Evolutionary conservation across 345 rosid genomes (phyloP).

Genomic region (Leavenworthia alabamica): DNA sequence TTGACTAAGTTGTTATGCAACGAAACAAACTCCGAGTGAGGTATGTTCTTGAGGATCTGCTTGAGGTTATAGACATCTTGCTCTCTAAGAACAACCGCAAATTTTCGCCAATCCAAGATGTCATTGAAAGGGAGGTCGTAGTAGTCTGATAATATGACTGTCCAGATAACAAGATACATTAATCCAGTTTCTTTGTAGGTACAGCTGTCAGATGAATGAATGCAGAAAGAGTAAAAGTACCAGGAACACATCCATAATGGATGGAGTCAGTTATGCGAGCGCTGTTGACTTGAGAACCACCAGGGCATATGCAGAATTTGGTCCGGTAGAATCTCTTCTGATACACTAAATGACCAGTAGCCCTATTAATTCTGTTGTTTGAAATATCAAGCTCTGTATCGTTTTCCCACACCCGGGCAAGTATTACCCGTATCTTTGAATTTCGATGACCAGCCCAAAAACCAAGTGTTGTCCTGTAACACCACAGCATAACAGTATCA

Average conservation of each 20-base stretch:
- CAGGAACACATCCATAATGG: slow-evolving; percentile 95
- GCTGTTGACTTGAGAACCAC: slow-evolving; percentile 97
- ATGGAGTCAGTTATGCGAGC: slow-evolving; percentile 96
- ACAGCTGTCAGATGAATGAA: not conserved
- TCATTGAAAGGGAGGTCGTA: slow-evolving; percentile 93
- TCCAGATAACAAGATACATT: slow-evolving; percentile 20
- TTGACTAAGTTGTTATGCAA: slow-evolving; percentile 71
- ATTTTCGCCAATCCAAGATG: slow-evolving; percentile 70
- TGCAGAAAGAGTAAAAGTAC: slow-evolving; percentile 34
- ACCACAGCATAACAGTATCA: not conserved
- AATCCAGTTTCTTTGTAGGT: not conserved
- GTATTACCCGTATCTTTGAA: slow-evolving; percentile 88
- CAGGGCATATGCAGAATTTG: slow-evolving; percentile 94
- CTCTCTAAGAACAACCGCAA: slow-evolving; percentile 66
- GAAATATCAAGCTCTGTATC: slow-evolving; percentile 86
- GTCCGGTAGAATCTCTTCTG: slow-evolving; percentile 88
- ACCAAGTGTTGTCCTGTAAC: slow-evolving; percentile 79
- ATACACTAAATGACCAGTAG: slow-evolving; percentile 70
- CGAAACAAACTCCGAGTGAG: slow-evolving; percentile 55
- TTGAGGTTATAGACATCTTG: slow-evolving; percentile 68
- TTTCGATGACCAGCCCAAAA: slow-evolving; percentile 98
- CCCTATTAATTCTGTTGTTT: slow-evolving; percentile 82
- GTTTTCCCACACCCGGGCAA: slow-evolving; percentile 95
- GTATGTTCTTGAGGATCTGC: slow-evolving; percentile 64
- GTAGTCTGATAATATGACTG: slow-evolving; percentile 82